These are phyloP conservation scores for Crucihimalaya himalaica DNA, from an alignment of 345 rosid species.

Conservation along the genomic window DNA sequence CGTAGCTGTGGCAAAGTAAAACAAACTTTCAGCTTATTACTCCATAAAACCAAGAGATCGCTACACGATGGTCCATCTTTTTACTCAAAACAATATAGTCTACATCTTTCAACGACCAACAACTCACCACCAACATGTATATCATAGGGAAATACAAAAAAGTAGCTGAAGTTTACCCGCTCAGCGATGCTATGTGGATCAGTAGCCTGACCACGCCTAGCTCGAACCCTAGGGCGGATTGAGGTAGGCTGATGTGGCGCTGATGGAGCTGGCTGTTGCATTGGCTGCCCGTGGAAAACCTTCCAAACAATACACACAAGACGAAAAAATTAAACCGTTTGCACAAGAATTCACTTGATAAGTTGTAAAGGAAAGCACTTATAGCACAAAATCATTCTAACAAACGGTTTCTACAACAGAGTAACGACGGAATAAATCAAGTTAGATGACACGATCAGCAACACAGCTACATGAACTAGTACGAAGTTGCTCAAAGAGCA, in stretches of 20 bases:
- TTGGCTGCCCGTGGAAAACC: conserved; percentile 92
- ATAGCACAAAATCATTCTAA: background rate
- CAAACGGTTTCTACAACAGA: background rate
- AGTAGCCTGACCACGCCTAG: conserved; percentile 99
- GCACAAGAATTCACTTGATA: background rate
- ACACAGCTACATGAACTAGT: conserved; percentile 1
- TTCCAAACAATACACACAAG: conserved; percentile 33
- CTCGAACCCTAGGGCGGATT: conserved; percentile 96
- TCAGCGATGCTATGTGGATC: conserved; percentile 99
- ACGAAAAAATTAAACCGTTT: background rate
- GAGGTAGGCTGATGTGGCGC: conserved; percentile 85
- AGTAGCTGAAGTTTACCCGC: conserved; percentile 53
- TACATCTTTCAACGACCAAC: background rate
- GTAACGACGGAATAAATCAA: background rate
- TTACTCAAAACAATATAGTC: background rate
- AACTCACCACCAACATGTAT: background rate
- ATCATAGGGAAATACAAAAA: background rate
- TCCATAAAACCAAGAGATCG: background rate
- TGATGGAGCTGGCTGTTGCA: conserved; percentile 64
- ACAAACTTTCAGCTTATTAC: background rate
- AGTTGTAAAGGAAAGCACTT: background rate
- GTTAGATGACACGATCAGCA: background rate
- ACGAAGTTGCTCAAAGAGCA: background rate
- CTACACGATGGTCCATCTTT: background rate
- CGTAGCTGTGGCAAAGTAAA: conserved; percentile 67